Evolutionary conservation across 352 stramenopile species (phyloP).

Genomic region (Phytophthora citricola): DNA sequence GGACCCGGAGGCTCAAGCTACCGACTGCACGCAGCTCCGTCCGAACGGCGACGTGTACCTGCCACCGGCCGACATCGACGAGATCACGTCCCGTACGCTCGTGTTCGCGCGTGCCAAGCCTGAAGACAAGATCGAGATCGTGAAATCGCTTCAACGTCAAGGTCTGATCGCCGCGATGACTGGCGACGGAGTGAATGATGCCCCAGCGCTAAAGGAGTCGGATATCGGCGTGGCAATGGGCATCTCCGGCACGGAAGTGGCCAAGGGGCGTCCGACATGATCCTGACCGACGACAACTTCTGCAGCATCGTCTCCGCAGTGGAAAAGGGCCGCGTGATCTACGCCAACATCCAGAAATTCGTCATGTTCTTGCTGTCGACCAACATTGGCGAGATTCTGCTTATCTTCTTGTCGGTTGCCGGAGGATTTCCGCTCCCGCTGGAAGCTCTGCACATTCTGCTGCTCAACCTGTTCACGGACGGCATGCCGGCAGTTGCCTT

Average conservation of each 20-base stretch:
- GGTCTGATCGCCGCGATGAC: slow-evolving; percentile 96
- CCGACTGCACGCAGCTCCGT: slow-evolving; percentile 75
- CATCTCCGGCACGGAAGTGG: slow-evolving; percentile 97
- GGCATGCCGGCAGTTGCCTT: slow-evolving; percentile 78
- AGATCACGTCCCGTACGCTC: slow-evolving; percentile 74
- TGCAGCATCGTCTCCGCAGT: slow-evolving; percentile 97
- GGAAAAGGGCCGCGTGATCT: slow-evolving; percentile 96
- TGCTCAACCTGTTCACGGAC: slow-evolving; percentile 99
- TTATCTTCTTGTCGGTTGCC: slow-evolving; percentile 79
- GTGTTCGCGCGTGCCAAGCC: slow-evolving; percentile 97
- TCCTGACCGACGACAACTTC: slow-evolving; percentile 99
- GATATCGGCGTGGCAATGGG: slow-evolving; percentile 98
- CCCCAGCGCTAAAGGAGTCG: slow-evolving; percentile 95
- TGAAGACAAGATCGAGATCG: slow-evolving; percentile 97
- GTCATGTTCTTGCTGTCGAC: slow-evolving; percentile 98
- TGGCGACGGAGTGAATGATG: slow-evolving; percentile 98
- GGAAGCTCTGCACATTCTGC: slow-evolving; percentile 97
- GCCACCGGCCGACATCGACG: slow-evolving; percentile 83
- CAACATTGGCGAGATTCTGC: slow-evolving; percentile 95
- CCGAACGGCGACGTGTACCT: slow-evolving; percentile 63
- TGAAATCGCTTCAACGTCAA: slow-evolving; percentile 93
- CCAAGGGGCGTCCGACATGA: slow-evolving; percentile 98
- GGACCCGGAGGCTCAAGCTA: slow-evolving; percentile 64
- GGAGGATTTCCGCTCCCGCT: slow-evolving; percentile 83
- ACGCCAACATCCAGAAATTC: slow-evolving; percentile 99